phyloP scores from a whole-genome alignment of 495 filamentous ascomycete genomes.

The Penicillium fimorum region DNA sequence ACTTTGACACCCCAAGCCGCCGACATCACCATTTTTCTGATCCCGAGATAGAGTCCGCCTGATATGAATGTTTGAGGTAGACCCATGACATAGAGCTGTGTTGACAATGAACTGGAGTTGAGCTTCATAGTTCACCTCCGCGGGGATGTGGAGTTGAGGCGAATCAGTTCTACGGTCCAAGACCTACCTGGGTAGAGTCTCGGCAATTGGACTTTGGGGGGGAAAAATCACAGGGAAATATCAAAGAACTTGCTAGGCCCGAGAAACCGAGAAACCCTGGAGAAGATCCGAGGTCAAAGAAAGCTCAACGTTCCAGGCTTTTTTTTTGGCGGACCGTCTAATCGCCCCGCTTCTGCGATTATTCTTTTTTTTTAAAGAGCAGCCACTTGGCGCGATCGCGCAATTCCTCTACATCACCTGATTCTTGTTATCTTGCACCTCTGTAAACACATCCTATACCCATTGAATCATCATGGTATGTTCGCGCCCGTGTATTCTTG shows the following conservation, averaged over 20 bases:
- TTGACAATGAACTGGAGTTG: neutral
- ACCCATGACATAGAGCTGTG: no score
- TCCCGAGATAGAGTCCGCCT: neutral
- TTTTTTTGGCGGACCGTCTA: neutral
- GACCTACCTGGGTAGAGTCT: no score
- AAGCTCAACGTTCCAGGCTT: neutral
- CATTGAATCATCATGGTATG: slow-evolving; percentile 8
- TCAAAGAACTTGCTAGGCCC: no score
- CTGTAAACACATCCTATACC: neutral
- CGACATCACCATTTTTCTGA: neutral
- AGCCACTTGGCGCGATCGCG: neutral
- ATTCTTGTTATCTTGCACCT: neutral
- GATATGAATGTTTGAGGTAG: neutral
- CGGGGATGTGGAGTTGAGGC: no score
- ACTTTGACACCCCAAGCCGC: neutral
- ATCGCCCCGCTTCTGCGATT: slow-evolving; percentile 3
- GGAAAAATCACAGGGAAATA: no score
- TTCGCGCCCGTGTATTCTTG: neutral
- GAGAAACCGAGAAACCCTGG: no score
- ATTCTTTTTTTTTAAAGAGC: neutral
- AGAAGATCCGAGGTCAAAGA: neutral
- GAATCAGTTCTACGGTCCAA: no score
- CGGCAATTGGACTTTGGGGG: no score
- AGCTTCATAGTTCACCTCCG: neutral
- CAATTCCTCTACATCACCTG: neutral